Evolutionary conservation across 2,329 filamentous ascomycete species (phyloP), one percentile per base, ranked within the genome.

Genomic region (Akanthomyces lecanii): DNA sequence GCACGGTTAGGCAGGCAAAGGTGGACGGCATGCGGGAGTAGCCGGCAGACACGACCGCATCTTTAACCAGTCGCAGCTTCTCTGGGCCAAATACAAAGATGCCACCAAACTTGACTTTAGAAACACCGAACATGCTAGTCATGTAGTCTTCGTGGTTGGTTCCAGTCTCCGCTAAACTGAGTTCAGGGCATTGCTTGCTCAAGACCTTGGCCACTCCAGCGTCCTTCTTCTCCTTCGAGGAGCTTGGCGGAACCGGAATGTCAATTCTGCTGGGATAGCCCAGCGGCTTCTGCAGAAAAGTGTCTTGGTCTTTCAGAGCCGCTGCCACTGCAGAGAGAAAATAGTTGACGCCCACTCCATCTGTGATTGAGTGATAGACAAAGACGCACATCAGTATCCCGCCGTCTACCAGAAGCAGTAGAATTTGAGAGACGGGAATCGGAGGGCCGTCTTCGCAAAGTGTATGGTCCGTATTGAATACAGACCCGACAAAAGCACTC

Each of bases 301-400:
- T 28, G 14, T 38, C 42, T 5, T 30, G 21, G 30, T 54, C 42
- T 28, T 42, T 54, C 50, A 61, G 54, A 7, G 59, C 59, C 12
- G 59, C 40, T 6, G 76, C 73, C 51, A 81, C 74, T 14, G 70
- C 71, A 38, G 77, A 71, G 4, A 80, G 66, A 56, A 81, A 78
- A 6, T 74, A 70, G 23, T 68, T 66, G 23, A 79, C 69, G 23
- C 75, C 77, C 36, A 74, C 72, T 12, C 78, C 78, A 57, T 81
- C 78, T 18, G 74, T 75, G 28, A 79, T 67, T 7, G 77, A 69
- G 62, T 80, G 78, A 63, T 79, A 76, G 52, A 80, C 68, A 63
- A 72, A 77, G n/a, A 77, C 65, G 6, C 70, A 73, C 25, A 81
- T 71, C 7, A 80, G 63, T 11, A 80, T 59, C 1, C 78, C 78